A percentile compares a stretch with the other conserved stretches of the same genome.
Evolutionary conservation across 225 moss, liverwort and hornwort species (phyloP).

Genomic region (Rhytidiadelphus loreus): DNA sequence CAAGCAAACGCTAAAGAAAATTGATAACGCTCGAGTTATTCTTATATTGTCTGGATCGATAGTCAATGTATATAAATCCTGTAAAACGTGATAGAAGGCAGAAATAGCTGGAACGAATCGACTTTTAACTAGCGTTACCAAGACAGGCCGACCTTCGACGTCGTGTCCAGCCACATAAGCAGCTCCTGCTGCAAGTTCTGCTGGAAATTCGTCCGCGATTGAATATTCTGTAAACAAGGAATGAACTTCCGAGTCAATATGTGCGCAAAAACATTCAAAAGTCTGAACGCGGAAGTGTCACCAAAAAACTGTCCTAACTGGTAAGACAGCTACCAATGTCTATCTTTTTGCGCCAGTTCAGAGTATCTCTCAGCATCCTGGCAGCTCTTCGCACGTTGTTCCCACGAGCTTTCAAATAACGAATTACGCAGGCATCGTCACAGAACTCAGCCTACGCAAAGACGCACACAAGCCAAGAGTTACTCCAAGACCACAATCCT

Average conservation of each 20-base stretch:
- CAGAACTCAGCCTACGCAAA: constrained; percentile 65
- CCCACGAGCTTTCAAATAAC: constrained; percentile 63
- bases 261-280: background rate
- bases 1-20: background rate
- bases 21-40: background rate
- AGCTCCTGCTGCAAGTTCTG: constrained; percentile 78
- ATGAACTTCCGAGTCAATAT: background rate
- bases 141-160: constrained; percentile 64
- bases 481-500: background rate
- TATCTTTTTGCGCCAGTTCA: constrained; percentile 70
- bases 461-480: background rate
- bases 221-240: constrained; percentile 40
- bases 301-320: background rate
- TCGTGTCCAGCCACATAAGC: constrained; percentile 86
- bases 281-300: background rate
- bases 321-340: constrained; percentile 54
- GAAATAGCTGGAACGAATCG: background rate
- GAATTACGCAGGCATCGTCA: constrained; percentile 62
- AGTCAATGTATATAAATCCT: background rate
- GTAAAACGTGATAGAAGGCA: background rate
- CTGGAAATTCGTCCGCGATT: constrained; percentile 89
- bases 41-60: background rate
- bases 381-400: constrained; percentile 62
- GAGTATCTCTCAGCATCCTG: constrained; percentile 65
- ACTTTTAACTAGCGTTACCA: constrained; percentile 30